Evolutionary conservation across 2,329 filamentous ascomycete genomes (phyloP).

Genomic region (Fusarium odoratissimum): DNA sequence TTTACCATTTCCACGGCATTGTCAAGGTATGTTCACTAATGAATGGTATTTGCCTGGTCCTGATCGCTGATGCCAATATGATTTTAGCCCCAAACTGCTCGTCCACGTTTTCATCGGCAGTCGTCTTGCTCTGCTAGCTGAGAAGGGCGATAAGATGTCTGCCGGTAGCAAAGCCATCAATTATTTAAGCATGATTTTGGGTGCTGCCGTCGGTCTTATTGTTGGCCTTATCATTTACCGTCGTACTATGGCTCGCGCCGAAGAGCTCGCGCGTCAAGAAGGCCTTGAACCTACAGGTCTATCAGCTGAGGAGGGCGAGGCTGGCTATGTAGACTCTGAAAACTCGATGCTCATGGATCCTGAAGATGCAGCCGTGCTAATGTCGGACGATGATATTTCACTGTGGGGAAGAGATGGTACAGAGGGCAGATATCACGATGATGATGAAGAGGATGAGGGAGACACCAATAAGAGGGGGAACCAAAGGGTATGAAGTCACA

Average conservation of each 20-base stretch:
- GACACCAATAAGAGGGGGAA: conserved; percentile 26
- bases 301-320: conserved; percentile 50
- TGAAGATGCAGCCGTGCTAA: conserved; percentile 63
- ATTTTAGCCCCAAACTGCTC: conserved; percentile 80
- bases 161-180: conserved; percentile 81
- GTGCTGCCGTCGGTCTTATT: conserved; percentile 75
- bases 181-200: conserved; percentile 82
- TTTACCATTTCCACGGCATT: conserved; percentile 87
- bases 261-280: conserved; percentile 65
- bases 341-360: conserved; percentile 57
- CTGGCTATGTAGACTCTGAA: conserved; percentile 59
- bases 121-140: conserved; percentile 83
- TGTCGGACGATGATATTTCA: conserved; percentile 70
- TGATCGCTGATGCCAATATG: conserved; percentile 5
- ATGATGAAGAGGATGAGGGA: conserved; percentile 47
- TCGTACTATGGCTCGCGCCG: conserved; percentile 72
- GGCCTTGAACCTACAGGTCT: conserved; percentile 41
- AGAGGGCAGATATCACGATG: conserved; percentile 49
- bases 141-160: conserved; percentile 86
- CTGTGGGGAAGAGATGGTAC: conserved; percentile 62
- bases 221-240: conserved; percentile 90
- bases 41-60: neutral
- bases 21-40: conserved; percentile 62
- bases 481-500: neutral
- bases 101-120: conserved; percentile 94